Evolutionary conservation across 1,284 basidiomycete genomes (phyloP).

Genomic region (Fomitopsis schrenkii): DNA sequence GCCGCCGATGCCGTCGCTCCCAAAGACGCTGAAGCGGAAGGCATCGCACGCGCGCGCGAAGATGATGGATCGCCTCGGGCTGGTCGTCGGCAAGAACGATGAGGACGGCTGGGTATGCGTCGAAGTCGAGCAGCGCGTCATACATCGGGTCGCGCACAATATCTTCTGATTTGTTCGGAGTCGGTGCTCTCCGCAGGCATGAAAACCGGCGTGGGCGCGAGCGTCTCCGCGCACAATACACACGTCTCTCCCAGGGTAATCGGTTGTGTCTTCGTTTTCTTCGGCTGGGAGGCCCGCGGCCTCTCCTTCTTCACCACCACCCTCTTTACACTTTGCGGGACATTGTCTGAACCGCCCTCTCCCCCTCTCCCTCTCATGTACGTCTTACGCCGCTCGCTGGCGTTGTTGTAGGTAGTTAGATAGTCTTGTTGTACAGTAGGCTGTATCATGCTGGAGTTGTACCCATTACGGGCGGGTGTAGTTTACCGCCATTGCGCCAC

Average conservation of each 20-base stretch:
- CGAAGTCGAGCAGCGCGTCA: conserved; percentile 36
- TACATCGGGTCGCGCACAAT: conserved; percentile 21
- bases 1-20: conserved; percentile 2
- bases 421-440: not conserved
- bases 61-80: conserved; percentile 22
- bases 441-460: not conserved
- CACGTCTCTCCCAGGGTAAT: not conserved
- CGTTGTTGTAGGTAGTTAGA: not conserved
- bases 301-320: not conserved
- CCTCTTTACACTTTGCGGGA: not conserved
- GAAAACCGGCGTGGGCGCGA: not conserved
- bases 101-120: conserved; percentile 38
- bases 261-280: not conserved
- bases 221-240: not conserved
- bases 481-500: not conserved
- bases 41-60: conserved; percentile 17
- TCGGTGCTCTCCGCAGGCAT: not conserved
- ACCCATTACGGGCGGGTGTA: not conserved
- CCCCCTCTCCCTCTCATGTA: not conserved
- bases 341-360: not conserved
- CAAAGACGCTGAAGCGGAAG: conserved; percentile 7
- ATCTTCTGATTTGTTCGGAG: not conserved
- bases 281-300: not conserved
- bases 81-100: conserved; percentile 17
- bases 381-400: not conserved